These are phyloP conservation scores for Lactarius deliciosus DNA, from an alignment of 768 basidiomycete species.

Conservation along the genomic window DNA sequence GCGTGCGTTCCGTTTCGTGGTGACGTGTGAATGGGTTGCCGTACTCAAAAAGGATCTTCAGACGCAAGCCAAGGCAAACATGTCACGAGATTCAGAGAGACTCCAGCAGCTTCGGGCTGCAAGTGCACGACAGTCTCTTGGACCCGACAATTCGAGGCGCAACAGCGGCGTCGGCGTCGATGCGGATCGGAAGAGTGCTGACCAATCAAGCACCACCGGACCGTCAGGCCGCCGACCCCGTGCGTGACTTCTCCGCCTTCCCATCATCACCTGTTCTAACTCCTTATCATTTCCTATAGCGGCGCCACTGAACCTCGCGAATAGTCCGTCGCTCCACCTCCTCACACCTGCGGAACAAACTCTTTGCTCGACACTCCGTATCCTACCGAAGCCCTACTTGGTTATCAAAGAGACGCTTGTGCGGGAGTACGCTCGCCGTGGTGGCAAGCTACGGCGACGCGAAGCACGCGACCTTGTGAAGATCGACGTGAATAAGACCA, in stretches of 20 bases:
- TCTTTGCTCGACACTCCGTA: conserved; percentile 85
- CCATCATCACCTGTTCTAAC: neutral
- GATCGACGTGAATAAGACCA: conserved; percentile 92
- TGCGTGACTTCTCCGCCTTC: conserved; percentile 33
- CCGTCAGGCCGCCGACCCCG: conserved; percentile 46
- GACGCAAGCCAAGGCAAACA: conserved; percentile 62
- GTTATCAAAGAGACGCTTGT: conserved; percentile 94
- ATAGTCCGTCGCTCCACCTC: conserved; percentile 85
- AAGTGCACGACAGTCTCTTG: conserved; percentile 51
- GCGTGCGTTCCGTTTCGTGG: conserved; percentile 49
- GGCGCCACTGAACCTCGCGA: conserved; percentile 83
- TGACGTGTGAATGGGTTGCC: conserved; percentile 12
- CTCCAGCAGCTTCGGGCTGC: conserved; percentile 47
- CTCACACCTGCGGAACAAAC: conserved; percentile 85
- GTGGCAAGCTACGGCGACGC: conserved; percentile 82
- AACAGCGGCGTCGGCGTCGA: conserved; percentile 47
- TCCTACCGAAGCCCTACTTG: conserved; percentile 93
- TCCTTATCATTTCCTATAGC: conserved; percentile 35
- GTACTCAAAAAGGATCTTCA: conserved; percentile 34
- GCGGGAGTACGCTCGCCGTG: conserved; percentile 86
- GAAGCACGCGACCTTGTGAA: conserved; percentile 90
- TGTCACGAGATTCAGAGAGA: conserved; percentile 58
- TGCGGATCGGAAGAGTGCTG: conserved; percentile 55
- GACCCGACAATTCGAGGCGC: conserved; percentile 52
- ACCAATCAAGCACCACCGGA: conserved; percentile 41